phyloP scores from a whole-genome alignment of 768 basidiomycete species.

The Mycena galericulata region DNA sequence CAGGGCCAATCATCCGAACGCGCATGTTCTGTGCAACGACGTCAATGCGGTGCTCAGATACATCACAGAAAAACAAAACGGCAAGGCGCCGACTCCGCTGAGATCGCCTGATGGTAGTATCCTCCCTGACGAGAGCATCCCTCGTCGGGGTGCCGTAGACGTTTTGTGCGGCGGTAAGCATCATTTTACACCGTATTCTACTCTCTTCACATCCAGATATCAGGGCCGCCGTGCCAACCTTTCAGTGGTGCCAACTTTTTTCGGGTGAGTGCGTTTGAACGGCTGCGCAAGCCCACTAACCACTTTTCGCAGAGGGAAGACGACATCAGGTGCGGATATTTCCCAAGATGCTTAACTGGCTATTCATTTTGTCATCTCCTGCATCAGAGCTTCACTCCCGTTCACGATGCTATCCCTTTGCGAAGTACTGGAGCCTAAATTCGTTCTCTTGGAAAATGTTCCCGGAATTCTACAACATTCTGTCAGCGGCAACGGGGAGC shows the following conservation, averaged over 20 bases:
- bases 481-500: conserved; percentile 40
- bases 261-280: background rate
- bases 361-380: too few relatives aligned
- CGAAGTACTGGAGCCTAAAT: conserved; percentile 59
- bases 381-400: too few relatives aligned
- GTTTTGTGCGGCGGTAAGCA: conserved; percentile 4
- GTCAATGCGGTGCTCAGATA: conserved; percentile 9
- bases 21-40: conserved; percentile 6
- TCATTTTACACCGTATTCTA: background rate
- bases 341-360: too few relatives aligned
- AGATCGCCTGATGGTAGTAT: background rate
- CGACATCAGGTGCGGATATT: conserved; percentile 58
- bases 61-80: conserved; percentile 1
- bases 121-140: conserved; percentile 13
- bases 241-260: conserved; percentile 18
- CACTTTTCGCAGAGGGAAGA: conserved; percentile 49
- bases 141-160: conserved; percentile 16
- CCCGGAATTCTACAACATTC: conserved; percentile 53
- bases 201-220: background rate
- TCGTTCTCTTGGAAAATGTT: conserved; percentile 65
- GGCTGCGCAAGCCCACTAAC: background rate
- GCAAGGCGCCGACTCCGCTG: background rate
- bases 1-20: conserved; percentile 22
- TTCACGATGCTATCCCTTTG: too few relatives aligned
- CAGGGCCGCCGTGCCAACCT: conserved; percentile 27